Percentiles rank a stretch among this genome's conserved stretches.
Conservation (phyloP, 129 eudicot genomes). For the Centella asiatica region DNA sequence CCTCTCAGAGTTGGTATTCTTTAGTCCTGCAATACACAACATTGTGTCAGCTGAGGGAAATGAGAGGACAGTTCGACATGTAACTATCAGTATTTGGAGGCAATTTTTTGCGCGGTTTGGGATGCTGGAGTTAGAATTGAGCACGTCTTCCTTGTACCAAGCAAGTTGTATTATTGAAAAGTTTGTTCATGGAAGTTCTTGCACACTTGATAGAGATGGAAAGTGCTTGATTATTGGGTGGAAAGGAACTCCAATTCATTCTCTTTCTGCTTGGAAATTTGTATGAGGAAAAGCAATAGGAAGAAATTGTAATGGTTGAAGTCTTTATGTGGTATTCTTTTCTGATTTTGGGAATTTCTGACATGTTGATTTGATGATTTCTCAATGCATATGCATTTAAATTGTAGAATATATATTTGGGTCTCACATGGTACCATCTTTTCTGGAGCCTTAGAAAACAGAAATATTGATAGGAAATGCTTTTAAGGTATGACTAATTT, state of each 20-base stretch:
- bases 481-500: too few species aligned
- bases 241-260: conserved; percentile 51
- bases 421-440: too few species aligned
- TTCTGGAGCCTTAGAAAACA: too few species aligned
- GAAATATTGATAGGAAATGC: too few species aligned
- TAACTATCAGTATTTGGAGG: conserved; percentile 48
- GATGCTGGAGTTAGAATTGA: conserved; percentile 35
- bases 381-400: too few species aligned
- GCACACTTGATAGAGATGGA: conserved; percentile 40
- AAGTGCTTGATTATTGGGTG: conserved; percentile 41
- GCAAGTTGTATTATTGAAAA: conserved; percentile 30
- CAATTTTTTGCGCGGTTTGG: conserved; percentile 36
- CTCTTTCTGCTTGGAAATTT: conserved; percentile 48
- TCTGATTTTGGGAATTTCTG: too few species aligned
- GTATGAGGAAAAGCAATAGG: not conserved
- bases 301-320: not conserved
- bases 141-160: conserved; percentile 35
- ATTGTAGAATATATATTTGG: too few species aligned
- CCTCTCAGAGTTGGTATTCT: conserved; percentile 15
- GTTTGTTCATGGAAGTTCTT: conserved; percentile 26
- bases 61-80: conserved; percentile 43
- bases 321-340: not conserved
- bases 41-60: conserved; percentile 40
- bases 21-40: conserved; percentile 23
- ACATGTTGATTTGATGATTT: too few species aligned